Evolutionary conservation across 306 rosid genomes (phyloP), one percentile per base, ranked within the genome.

Genomic region (Adenanthera pavonina): DNA sequence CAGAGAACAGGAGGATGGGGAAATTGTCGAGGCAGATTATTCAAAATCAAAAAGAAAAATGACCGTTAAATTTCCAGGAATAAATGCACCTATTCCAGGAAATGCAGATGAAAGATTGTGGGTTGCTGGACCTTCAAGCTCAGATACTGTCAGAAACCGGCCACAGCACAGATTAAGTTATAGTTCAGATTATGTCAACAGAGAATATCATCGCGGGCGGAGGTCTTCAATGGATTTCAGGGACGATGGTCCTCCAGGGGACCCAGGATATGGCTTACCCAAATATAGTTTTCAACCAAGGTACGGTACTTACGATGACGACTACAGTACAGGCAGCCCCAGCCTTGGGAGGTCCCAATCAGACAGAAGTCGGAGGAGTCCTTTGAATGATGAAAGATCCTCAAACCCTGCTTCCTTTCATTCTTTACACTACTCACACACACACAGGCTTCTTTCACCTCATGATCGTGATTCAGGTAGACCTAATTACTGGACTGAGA

Each of bases 71-170:
- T 96, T 93, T 85, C 97, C 98, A 19, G 99, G 99, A 80, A 53
- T 96, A 41, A 96, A 96, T 83, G 97, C 90, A 34, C 94, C 98
- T 61, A 92, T 96, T 81, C 99, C 98, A 52, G 91, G 87, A 86
- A 85, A 89, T 51, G 97, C 98, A 12, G 89, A 91, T 81, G 92
- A 84, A 80, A 91, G 87, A 79, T 83, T 84, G 84, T 96, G 99
- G 99, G 74, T 84, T 35, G 81, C 88, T 51, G 90, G 76, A 64
- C 62, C 90, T 43, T 87, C 88, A 4, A 72, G 75, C 78, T 82
- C 84, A 36, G 92, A 88, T 85, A 38, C 15, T 62, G 73, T 88
- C 43, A 90, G 96, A 86, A 90, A 47, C 86, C 83, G 86, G 70
- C 62, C 87, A 3, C 90, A 83, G 74, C 89, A 83, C 30, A 88